These are phyloP conservation scores for Quercus berberidifolia DNA, from an alignment of 306 rosid species.

Conservation along the genomic window DNA sequence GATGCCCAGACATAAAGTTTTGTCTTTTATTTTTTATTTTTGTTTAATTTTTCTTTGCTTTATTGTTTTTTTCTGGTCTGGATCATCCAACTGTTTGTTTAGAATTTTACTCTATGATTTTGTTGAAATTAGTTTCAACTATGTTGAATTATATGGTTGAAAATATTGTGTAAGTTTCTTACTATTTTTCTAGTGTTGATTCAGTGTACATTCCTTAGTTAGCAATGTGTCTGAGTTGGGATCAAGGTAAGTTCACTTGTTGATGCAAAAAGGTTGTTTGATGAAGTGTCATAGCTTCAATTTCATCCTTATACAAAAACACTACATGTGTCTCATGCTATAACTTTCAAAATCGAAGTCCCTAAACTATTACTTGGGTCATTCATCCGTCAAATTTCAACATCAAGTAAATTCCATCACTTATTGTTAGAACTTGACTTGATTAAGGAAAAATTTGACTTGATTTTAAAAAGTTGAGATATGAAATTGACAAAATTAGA, in stretches of 20 bases:
- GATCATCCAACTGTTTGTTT: background rate
- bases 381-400: too few species aligned
- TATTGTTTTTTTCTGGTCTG: background rate
- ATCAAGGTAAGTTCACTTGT: background rate
- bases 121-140: background rate
- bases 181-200: background rate
- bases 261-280: background rate
- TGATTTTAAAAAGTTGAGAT: too few species aligned
- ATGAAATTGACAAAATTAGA: too few species aligned
- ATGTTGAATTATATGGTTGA: background rate
- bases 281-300: background rate
- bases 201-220: background rate
- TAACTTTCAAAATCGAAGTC: too few species aligned
- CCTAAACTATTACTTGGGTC: too few species aligned
- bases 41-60: background rate
- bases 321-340: too few species aligned
- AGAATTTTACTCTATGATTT: background rate
- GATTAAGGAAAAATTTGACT: too few species aligned
- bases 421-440: too few species aligned
- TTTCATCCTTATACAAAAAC: too few species aligned
- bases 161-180: background rate
- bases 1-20: background rate
- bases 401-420: too few species aligned
- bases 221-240: background rate
- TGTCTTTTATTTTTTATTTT: background rate